phyloP scores from a whole-genome alignment of 2,329 filamentous ascomycete species.

The Setomelanomma holmii region DNA sequence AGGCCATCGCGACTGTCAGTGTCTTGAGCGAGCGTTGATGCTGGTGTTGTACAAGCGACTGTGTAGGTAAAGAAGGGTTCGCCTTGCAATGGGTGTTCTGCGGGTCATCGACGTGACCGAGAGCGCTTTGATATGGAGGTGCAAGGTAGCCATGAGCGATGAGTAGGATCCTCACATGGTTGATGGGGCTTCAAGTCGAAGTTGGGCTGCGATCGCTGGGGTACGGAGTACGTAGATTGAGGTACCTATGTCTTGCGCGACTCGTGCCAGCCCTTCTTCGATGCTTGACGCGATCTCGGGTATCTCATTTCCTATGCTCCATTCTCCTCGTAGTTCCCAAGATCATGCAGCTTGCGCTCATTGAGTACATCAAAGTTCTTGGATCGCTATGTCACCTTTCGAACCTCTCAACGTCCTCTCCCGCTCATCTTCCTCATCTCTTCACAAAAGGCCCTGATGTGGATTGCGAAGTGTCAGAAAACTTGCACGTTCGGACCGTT shows the following conservation, averaged over 20 bases:
- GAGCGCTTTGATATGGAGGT: neutral
- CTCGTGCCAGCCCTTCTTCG: neutral
- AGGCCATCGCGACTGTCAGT: conserved; percentile 15
- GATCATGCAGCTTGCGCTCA: no score
- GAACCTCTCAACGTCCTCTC: no score
- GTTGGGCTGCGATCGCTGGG: neutral
- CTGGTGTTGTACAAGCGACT: neutral
- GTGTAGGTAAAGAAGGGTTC: neutral
- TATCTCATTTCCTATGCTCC: neutral
- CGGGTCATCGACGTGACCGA: neutral
- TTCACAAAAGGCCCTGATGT: neutral
- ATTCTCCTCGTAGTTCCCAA: neutral
- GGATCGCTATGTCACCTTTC: neutral
- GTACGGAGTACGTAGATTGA: neutral
- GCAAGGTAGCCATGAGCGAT: neutral
- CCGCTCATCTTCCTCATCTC: neutral
- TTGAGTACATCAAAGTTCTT: neutral
- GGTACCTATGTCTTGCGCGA: neutral
- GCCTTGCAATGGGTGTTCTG: neutral
- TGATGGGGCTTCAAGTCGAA: neutral
- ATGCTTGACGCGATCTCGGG: neutral
- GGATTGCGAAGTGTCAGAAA: neutral
- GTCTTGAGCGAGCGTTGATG: neutral
- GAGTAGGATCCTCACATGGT: neutral
- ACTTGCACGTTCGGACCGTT: neutral